Evolutionary conservation across 164 flowering plant genomes (phyloP), one percentile per base, ranked within the genome.

Genomic region (Hamamelis virginiana): DNA sequence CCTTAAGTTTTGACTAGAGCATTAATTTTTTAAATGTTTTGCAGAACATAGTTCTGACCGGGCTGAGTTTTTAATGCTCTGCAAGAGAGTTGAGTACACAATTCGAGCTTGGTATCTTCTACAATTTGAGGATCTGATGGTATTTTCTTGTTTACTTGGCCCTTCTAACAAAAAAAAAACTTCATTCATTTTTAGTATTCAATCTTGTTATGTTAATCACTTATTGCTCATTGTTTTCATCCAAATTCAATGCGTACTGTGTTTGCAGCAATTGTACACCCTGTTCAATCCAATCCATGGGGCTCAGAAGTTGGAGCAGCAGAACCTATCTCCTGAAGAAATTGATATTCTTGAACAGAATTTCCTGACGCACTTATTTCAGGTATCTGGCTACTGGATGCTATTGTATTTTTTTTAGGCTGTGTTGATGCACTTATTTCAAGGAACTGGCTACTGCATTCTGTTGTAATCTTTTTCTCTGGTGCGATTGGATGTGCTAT

Each of bases 71-170:
- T 64, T 91, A 68, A 95, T 86, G 84, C 83, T 95, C 22, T 89
- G 93, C 80, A 91, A 88, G 86, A 86, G 97, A 81, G 82, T 91
- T 48, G 99, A 95, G 76, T 91, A 89, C 77, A 95, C 91, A 1
- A 82, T 95, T 77, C 87, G 97, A 41, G 97, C 98, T 70, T 92
- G 97, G 98, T 89, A 91, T 78, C 82, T 80, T 65, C 81, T 91
- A 23, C 94, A 95, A 45, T 95, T 92, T 75, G 99, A 92, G 80
- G 97, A 95, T 78, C 79, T 95, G 71, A 88, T 95, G 98, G 98
- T 92, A 79, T 9, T 44, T 5, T 45, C 33, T 62, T 52, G 41
- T 33, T 33, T 33, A 33, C 6, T 33, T 2, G 41, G 41, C 41
- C 2, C 41, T 33, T 2, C 41, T 33, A 33, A 33, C 41, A 2